Evolutionary conservation across 2,329 filamentous ascomycete species (phyloP), one percentile per base, ranked within the genome.

Genomic region (Coniochaeta sp.): DNA sequence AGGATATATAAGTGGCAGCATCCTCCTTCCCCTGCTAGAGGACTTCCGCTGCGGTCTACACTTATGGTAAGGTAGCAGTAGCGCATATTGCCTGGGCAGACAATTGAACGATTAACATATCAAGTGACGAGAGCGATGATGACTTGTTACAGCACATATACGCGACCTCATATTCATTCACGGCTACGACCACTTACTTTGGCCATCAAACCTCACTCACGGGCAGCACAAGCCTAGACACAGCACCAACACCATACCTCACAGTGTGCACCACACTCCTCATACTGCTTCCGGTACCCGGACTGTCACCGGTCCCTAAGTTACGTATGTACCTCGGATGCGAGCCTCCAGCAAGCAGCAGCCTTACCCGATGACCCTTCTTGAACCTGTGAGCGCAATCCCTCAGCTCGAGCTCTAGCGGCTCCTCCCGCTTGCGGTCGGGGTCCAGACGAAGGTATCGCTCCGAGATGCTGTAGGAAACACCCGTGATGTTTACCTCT

Each of bases 381-480:
- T 14, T 7, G 14, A 38, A 38, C 14, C 33, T n/a, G n/a, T 38
- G 33, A 6, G 33, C 33, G n/a, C 33, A 38, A 14, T 38, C 33
- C n/a, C 14, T 6, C 6, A 38, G 33, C 6, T 7, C 33, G 33
- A 38, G 33, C 7, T 6, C 7, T 14, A 38, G 33, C 6, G 14
- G 7, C n/a, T n/a, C 30, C 6, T 22, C 6, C 13, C 7, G 18
- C 7, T 7, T 20, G 7, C 14, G 33, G 33, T n/a, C n/a, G 14
- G 33, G 33, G 51, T 52, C 47, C 32, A 52, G 33, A 10, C 31
- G 4, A n/a, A 18, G 33, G 32, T 42, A 52, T 12, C 3, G 4
- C 32, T 52, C 46, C 28, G 31, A 30, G 47, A 50, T 28, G 27
- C 24, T 60, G 8, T 52, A 52, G 2, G 61, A 65, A 2, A 49